Percentiles rank a stretch among this genome's conserved stretches.
Evolutionary conservation across 2,329 filamentous ascomycete species (phyloP).

Genomic region (Diaporthe nobilis): DNA sequence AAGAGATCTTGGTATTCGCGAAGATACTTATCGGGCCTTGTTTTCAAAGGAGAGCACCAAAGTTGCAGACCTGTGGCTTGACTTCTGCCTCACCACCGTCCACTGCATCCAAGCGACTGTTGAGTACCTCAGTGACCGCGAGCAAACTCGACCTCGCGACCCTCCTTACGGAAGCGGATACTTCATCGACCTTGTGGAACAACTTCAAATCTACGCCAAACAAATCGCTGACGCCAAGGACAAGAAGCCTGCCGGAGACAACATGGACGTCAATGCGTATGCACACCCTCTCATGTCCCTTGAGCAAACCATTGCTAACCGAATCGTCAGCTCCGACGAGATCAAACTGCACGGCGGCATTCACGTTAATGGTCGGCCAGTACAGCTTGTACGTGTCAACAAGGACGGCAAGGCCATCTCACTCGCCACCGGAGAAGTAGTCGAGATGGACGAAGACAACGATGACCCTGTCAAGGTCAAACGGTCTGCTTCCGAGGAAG

Average conservation of each 20-base stretch:
- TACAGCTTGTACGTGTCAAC: constrained; percentile 86
- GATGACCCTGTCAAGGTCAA: constrained; percentile 70
- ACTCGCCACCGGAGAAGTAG: constrained; percentile 77
- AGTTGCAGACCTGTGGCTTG: constrained; percentile 79
- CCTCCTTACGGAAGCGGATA: constrained; percentile 96
- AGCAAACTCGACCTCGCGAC: constrained; percentile 87
- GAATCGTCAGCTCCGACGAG: constrained; percentile 68
- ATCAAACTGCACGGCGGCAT: constrained; percentile 87
- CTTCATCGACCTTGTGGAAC: constrained; percentile 95
- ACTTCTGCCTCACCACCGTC: constrained; percentile 92
- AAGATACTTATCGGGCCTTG: constrained; percentile 79
- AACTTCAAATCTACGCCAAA: constrained; percentile 90
- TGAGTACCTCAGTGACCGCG: constrained; percentile 86
- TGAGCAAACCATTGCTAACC: constrained; percentile 47
- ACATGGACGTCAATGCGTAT: constrained; percentile 73
- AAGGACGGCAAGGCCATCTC: constrained; percentile 86
- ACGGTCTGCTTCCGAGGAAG: constrained; percentile 77
- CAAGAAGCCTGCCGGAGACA: constrained; percentile 70
- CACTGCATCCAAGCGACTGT: constrained; percentile 92
- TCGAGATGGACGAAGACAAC: constrained; percentile 67
- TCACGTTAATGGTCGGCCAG: constrained; percentile 83
- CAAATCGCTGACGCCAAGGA: constrained; percentile 84
- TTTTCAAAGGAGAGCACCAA: constrained; percentile 84
- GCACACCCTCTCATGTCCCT: constrained; percentile 48
- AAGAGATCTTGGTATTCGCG: constrained; percentile 69